Percentiles rank a stretch among this genome's conserved stretches.
These are phyloP conservation scores for Nakaseomyces glabratus DNA, from an alignment of 1,139 yeast genomes.

Conservation along the genomic window DNA sequence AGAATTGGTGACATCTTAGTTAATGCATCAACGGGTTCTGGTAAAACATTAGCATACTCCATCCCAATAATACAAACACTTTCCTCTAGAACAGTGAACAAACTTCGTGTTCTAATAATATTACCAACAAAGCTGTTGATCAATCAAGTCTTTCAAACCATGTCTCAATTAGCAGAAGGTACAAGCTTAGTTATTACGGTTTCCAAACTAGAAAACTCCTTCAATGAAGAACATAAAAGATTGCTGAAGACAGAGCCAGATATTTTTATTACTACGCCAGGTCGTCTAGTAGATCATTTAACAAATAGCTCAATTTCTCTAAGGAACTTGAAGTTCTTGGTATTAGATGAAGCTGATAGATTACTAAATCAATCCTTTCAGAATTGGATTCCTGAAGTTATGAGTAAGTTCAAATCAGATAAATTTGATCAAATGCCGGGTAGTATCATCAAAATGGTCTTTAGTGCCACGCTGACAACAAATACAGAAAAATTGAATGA, in stretches of 20 bases:
- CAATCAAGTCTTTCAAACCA: conserved; percentile 65
- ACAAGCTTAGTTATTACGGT: conserved; percentile 52
- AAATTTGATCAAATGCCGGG: conserved; percentile 28
- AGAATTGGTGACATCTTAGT: conserved; percentile 65
- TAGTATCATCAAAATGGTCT: conserved; percentile 53
- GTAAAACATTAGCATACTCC: conserved; percentile 85
- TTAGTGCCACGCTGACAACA: conserved; percentile 89
- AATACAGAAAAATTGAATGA: conserved; percentile 80
- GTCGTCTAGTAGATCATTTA: conserved; percentile 86
- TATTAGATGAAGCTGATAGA: conserved; percentile 93
- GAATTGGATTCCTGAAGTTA: conserved; percentile 77
- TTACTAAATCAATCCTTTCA: conserved; percentile 84
- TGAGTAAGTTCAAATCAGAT: conserved; percentile 34
- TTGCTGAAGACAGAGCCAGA: conserved; percentile 55
- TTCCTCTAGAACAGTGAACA: conserved; percentile 55
- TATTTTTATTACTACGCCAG: conserved; percentile 79
- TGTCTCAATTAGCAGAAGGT: conserved; percentile 55
- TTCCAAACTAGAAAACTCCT: conserved; percentile 52
- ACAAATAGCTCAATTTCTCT: conserved; percentile 35
- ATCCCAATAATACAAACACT: conserved; percentile 74
- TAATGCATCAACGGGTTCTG: conserved; percentile 94
- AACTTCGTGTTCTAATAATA: conserved; percentile 63
- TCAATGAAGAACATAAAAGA: conserved; percentile 55
- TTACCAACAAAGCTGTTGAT: conserved; percentile 90
- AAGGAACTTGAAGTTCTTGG: conserved; percentile 52